Conservation (phyloP, 495 filamentous ascomycete species). For the Aspergillus avenaceus region DNA sequence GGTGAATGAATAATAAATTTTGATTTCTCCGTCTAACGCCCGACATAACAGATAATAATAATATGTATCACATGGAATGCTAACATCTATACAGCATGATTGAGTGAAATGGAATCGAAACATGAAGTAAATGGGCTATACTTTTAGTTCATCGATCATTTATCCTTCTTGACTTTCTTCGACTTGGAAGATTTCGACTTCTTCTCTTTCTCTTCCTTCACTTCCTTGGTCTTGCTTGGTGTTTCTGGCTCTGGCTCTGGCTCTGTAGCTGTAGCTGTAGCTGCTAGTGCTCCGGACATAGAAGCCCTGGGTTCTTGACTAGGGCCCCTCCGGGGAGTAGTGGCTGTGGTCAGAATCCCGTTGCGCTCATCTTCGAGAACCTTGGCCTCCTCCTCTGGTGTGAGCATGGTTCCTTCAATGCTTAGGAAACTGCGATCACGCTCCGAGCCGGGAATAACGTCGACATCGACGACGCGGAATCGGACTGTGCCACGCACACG, state of each 20-base stretch:
- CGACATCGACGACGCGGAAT: conserved; percentile 62
- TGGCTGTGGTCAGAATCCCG: conserved; percentile 16
- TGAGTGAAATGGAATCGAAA: neutral
- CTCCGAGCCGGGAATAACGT: conserved; percentile 53
- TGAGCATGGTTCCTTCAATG: conserved; percentile 67
- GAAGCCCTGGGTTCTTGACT: neutral
- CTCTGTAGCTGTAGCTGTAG: conserved; percentile 12
- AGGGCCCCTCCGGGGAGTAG: neutral
- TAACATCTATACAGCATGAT: neutral
- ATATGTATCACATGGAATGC: conserved; percentile 11
- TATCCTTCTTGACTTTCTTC: conserved; percentile 17
- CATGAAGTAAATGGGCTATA: neutral
- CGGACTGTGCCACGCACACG: conserved; percentile 55
- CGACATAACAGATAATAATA: conserved; percentile 4
- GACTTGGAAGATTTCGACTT: conserved; percentile 6
- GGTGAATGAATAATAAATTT: conserved; percentile 2
- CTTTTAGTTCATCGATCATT: neutral
- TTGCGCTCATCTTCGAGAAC: conserved; percentile 35
- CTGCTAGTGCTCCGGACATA: conserved; percentile 17
- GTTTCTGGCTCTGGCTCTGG: conserved; percentile 12
- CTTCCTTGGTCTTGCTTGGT: conserved; percentile 14
- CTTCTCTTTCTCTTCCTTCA: conserved; percentile 12
- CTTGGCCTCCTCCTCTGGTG: conserved; percentile 38
- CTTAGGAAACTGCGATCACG: conserved; percentile 59
- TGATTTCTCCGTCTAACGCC: conserved; percentile 20